phyloP scores from a whole-genome alignment of 2,329 filamentous ascomycete species.

The Zarea fungicola region DNA sequence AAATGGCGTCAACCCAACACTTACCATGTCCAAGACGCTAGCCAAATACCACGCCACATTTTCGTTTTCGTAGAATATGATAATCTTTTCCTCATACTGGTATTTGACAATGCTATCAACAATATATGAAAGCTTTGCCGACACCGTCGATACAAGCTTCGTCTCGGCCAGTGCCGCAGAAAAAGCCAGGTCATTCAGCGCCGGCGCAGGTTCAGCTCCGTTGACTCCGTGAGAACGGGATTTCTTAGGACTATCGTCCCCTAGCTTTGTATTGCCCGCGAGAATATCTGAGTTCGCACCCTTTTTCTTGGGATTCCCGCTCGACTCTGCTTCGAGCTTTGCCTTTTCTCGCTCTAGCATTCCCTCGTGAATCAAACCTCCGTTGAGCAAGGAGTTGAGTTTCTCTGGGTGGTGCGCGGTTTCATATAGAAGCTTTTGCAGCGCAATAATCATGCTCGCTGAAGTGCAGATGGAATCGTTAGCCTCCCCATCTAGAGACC shows the following conservation, averaged over 20 bases:
- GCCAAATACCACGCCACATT: conserved; percentile 84
- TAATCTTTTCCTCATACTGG: conserved; percentile 72
- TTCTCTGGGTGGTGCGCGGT: conserved; percentile 38
- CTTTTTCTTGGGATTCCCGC: conserved; percentile 14
- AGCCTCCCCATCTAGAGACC: conserved; percentile 59
- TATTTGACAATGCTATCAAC: conserved; percentile 66
- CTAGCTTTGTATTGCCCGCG: conserved; percentile 40
- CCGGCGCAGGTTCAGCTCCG: conserved; percentile 18
- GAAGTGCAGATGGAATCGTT: conserved; percentile 44
- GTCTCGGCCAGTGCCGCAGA: conserved; percentile 51
- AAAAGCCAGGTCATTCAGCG: conserved; percentile 20
- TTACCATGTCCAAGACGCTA: conserved; percentile 73
- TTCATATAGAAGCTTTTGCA: conserved; percentile 49
- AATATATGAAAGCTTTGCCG: conserved; percentile 82
- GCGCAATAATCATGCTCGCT: conserved; percentile 43
- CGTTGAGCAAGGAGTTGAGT: conserved; percentile 44
- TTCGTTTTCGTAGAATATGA: conserved; percentile 88
- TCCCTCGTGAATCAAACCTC: conserved; percentile 38
- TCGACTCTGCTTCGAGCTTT: conserved; percentile 13
- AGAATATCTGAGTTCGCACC: conserved; percentile 22
- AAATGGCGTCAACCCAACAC: too few relatives aligned
- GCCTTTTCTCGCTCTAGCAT: conserved; percentile 30
- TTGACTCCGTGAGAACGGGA: conserved; percentile 27
- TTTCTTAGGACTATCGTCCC: conserved; percentile 31
- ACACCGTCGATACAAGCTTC: conserved; percentile 70